These are phyloP conservation scores for Microbotryum saponariae DNA, from an alignment of 1,284 basidiomycete genomes.

Conservation along the genomic window DNA sequence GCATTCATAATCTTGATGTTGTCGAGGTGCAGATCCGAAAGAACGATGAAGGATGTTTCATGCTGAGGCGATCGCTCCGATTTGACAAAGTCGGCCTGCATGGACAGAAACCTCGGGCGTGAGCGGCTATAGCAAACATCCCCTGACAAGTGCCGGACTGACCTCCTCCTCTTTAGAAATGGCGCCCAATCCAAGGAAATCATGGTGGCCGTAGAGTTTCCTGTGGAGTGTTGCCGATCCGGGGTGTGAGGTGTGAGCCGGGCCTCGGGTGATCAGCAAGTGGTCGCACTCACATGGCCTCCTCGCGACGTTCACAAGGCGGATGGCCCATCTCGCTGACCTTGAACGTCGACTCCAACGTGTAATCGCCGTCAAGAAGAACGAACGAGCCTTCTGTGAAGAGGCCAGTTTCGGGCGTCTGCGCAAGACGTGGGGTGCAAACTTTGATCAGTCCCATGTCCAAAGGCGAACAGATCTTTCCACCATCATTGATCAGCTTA, in stretches of 20 bases:
- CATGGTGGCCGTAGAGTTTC: conserved; percentile 77
- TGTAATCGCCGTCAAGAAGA: conserved; percentile 93
- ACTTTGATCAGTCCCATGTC: not conserved
- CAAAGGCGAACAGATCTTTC: not conserved
- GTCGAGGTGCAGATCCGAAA: conserved; percentile 94
- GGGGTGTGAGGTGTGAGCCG: not conserved
- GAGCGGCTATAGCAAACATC: not conserved
- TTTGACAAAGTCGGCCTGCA: conserved; percentile 25
- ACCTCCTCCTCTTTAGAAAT: conserved; percentile 90
- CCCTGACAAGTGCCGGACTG: conserved; percentile 33
- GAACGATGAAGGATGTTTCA: conserved; percentile 70
- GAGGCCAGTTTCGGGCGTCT: conserved; percentile 92
- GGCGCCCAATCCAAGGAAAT: conserved; percentile 87
- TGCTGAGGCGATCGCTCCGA: conserved; percentile 37
- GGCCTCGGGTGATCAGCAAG: too few relatives aligned
- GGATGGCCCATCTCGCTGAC: conserved; percentile 95
- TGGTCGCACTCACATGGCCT: conserved; percentile 56
- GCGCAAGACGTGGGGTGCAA: conserved; percentile 6
- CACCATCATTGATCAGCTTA: conserved; percentile 43
- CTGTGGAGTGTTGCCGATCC: conserved; percentile 7
- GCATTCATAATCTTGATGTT: conserved; percentile 71
- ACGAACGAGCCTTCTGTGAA: conserved; percentile 96
- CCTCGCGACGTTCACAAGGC: conserved; percentile 78
- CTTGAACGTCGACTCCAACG: conserved; percentile 75
- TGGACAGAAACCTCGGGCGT: not conserved